Conservation (phyloP, 2,329 filamentous ascomycete genomes). For the Plenodomus lindquistii region DNA sequence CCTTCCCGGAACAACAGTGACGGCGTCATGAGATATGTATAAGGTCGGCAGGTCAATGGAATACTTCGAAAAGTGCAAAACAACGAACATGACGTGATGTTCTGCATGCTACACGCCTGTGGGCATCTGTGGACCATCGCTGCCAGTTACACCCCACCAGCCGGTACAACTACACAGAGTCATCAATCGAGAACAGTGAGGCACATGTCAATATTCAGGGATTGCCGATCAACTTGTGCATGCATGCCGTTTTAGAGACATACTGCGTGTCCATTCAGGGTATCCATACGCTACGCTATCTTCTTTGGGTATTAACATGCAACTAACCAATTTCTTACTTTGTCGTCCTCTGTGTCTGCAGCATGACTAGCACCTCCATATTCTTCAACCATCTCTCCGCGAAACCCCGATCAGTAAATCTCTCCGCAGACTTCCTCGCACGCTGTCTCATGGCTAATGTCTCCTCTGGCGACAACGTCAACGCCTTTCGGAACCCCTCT, state of each 20-base stretch:
- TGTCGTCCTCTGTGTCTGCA: constrained; percentile 31
- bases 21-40: constrained; percentile 45
- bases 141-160: no score
- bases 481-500: constrained; percentile 74
- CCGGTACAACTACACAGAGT: no score
- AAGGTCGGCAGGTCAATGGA: constrained; percentile 44
- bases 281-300: background rate
- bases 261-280: no score
- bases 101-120: no score
- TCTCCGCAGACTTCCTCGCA: constrained; percentile 75
- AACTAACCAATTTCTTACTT: background rate
- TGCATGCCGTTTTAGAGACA: no score
- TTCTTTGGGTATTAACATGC: background rate
- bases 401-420: constrained; percentile 90
- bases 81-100: background rate
- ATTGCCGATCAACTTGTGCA: no score
- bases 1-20: constrained; percentile 38
- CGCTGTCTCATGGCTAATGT: constrained; percentile 74
- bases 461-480: constrained; percentile 66
- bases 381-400: constrained; percentile 75
- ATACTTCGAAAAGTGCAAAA: constrained; percentile 45
- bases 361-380: constrained; percentile 70
- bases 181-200: no score
- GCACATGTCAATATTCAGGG: no score
- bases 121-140: no score